These are phyloP conservation scores for Mycena amicta DNA, from an alignment of 768 basidiomycete species.

Conservation along the genomic window DNA sequence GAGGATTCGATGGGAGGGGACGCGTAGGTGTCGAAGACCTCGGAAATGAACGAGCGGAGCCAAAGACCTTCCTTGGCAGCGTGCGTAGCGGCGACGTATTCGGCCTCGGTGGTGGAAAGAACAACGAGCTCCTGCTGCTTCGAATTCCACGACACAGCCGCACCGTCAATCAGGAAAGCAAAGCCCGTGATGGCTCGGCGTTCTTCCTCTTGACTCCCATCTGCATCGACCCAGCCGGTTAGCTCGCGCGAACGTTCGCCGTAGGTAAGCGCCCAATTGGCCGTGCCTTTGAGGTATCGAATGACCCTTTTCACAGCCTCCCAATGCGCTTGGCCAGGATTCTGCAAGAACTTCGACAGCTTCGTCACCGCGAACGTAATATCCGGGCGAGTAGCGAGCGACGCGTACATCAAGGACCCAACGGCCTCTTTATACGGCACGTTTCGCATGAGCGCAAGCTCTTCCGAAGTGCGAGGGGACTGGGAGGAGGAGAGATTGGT, in stretches of 20 bases:
- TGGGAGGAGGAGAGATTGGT: slow-evolving; percentile 8
- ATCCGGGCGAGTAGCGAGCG: slow-evolving; percentile 29
- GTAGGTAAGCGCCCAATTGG: slow-evolving; percentile 14
- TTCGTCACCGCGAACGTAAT: slow-evolving; percentile 26
- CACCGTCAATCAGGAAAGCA: slow-evolving; percentile 25
- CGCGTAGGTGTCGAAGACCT: slow-evolving; percentile 7
- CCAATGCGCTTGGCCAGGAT: slow-evolving; percentile 35
- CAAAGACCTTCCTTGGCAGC: slow-evolving; percentile 18
- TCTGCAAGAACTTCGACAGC: slow-evolving; percentile 28
- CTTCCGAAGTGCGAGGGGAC: slow-evolving; percentile 17
- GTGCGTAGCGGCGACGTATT: slow-evolving; percentile 19
- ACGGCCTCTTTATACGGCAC: slow-evolving; percentile 25
- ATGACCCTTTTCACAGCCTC: slow-evolving; percentile 35
- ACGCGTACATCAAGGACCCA: slow-evolving; percentile 27
- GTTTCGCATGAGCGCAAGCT: slow-evolving; percentile 17
- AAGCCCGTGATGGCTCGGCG: slow-evolving; percentile 28
- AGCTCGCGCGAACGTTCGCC: slow-evolving; percentile 16
- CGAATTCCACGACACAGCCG: slow-evolving; percentile 28
- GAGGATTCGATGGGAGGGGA: not conserved
- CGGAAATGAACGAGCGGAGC: slow-evolving; percentile 8
- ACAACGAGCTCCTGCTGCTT: slow-evolving; percentile 22
- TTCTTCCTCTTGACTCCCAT: slow-evolving; percentile 19
- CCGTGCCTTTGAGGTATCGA: slow-evolving; percentile 33
- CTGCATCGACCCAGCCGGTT: slow-evolving; percentile 20
- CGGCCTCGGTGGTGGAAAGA: slow-evolving; percentile 15